Percentiles rank a stretch among this genome's conserved stretches.
Conservation (phyloP, 345 rosid species). For the Citrus sp. region DNA sequence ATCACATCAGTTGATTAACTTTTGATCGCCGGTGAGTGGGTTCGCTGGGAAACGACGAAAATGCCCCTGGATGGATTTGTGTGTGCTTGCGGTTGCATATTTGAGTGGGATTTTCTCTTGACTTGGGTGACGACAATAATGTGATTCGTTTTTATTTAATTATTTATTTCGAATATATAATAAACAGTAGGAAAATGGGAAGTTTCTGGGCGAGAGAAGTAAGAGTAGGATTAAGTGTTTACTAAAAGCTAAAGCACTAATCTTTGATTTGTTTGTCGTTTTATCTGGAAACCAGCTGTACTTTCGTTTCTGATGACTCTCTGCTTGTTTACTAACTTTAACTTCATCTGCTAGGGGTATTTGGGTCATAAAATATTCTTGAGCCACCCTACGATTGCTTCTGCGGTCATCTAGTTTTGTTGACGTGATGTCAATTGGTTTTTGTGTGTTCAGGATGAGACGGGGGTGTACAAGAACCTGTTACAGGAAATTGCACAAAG, state of each 20-base stretch:
- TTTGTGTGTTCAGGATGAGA: slow-evolving; percentile 76
- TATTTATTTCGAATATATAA: neutral
- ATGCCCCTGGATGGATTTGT: slow-evolving; percentile 18
- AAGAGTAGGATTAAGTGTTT: neutral
- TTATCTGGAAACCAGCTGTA: slow-evolving; percentile 18
- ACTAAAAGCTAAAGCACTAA: slow-evolving; percentile 3
- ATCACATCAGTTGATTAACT: neutral
- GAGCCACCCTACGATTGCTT: too few species aligned
- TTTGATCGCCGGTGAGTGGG: slow-evolving; percentile 13
- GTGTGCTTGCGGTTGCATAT: neutral
- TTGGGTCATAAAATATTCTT: slow-evolving; percentile 15
- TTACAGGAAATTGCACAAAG: slow-evolving; percentile 97
- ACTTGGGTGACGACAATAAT: slow-evolving; percentile 10
- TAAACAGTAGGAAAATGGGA: neutral
- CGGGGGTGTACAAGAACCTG: slow-evolving; percentile 96
- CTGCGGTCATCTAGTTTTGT: neutral
- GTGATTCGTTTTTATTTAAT: neutral
- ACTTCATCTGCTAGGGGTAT: slow-evolving; percentile 11
- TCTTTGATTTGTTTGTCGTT: slow-evolving; percentile 12
- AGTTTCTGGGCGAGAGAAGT: slow-evolving; percentile 13
- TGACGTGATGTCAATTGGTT: slow-evolving; percentile 18
- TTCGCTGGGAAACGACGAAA: slow-evolving; percentile 15
- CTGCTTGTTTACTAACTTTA: neutral
- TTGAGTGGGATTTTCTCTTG: slow-evolving; percentile 14
- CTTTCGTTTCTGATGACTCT: neutral